These are phyloP conservation scores for Pisolithus thermaeus DNA, from an alignment of 1,284 basidiomycete genomes.

Conservation along the genomic window DNA sequence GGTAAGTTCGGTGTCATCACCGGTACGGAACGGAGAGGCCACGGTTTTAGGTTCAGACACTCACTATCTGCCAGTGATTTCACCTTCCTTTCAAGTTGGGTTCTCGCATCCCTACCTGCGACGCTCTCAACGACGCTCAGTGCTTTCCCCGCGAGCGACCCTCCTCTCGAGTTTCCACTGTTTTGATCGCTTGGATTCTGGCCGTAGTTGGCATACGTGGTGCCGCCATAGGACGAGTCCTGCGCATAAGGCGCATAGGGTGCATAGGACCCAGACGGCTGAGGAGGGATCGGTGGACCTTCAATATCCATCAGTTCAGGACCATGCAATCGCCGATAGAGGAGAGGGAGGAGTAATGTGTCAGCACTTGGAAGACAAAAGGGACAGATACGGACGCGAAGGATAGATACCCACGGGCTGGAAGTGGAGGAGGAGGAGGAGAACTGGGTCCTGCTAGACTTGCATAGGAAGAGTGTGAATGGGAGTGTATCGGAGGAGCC, in stretches of 20 bases:
- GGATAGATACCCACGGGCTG: conserved; percentile 11
- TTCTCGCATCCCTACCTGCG: conserved; percentile 16
- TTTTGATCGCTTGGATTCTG: background rate
- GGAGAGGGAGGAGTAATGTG: background rate
- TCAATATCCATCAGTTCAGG: background rate
- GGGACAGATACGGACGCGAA: background rate
- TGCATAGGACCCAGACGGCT: conserved; percentile 5
- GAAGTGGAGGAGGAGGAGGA: conserved; percentile 3
- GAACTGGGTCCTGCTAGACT: background rate
- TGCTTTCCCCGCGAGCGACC: conserved; percentile 9
- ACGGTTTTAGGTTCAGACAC: conserved; percentile 5
- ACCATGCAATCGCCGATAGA: background rate
- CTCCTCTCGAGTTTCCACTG: background rate
- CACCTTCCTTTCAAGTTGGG: conserved; percentile 20
- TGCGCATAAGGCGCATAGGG: conserved; percentile 9
- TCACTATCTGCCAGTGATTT: conserved; percentile 18
- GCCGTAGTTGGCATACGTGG: background rate
- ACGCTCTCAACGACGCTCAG: conserved; percentile 21
- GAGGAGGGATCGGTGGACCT: conserved; percentile 6
- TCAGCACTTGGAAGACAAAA: background rate
- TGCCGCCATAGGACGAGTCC: conserved; percentile 1
- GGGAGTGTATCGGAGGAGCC: background rate
- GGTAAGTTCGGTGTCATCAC: background rate
- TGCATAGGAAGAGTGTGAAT: background rate
- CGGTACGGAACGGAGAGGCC: background rate